These are phyloP conservation scores for Secale cereale DNA, from an alignment of 176 grass and related monocot genomes.

Conservation along the genomic window DNA sequence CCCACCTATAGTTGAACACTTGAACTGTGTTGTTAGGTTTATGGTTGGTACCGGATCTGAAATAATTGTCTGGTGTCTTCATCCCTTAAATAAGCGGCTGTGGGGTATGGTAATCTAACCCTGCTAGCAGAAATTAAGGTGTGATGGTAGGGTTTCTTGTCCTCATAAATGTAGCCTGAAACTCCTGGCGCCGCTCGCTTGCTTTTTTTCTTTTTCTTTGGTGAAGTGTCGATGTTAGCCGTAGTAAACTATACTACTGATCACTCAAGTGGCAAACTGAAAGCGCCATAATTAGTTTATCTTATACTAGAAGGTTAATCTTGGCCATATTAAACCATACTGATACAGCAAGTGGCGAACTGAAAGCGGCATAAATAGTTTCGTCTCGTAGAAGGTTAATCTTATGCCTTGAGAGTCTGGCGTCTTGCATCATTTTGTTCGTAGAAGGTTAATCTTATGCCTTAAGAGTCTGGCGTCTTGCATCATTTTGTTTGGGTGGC, in stretches of 20 bases:
- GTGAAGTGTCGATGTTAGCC: not conserved
- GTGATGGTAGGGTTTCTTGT: not conserved
- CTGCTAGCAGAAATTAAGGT: not conserved
- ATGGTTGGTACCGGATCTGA: not conserved
- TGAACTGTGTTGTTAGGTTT: conserved; percentile 21
- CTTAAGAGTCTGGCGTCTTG: not conserved
- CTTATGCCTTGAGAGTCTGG: not conserved
- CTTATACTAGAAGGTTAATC: not conserved
- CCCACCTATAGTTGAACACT: not conserved
- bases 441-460: not conserved
- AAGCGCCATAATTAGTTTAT: not conserved
- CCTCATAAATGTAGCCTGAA: conserved; percentile 7
- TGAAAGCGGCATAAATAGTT: not conserved
- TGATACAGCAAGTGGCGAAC: not conserved
- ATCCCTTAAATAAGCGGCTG: not conserved
- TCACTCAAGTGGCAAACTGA: not conserved
- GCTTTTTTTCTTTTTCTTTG: not conserved
- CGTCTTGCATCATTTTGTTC: no score
- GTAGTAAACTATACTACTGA: not conserved
- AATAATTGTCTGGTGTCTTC: not conserved
- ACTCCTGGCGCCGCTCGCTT: not conserved
- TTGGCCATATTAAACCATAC: not conserved
- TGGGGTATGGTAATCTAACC: not conserved
- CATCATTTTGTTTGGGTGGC: no score
- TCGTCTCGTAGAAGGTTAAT: not conserved